Base-by-base conservation (phyloP, 352 stramenopile genomes). In the Peronosclerospora sorghi region DNA sequence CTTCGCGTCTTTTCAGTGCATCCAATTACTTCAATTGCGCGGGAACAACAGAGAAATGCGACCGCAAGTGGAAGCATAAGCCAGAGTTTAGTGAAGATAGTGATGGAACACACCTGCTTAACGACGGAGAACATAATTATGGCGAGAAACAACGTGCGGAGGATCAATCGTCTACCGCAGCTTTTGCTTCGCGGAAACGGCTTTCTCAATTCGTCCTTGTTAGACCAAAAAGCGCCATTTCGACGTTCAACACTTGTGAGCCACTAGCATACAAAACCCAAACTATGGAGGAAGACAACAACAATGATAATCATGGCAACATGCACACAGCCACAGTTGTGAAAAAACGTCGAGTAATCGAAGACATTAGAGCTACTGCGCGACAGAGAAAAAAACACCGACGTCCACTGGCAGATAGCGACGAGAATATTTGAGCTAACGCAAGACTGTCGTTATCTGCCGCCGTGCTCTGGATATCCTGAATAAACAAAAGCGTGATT, bases 341-440 rank as follows among this genome's bases (percentile, higher is more conserved):
- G 14, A 88, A 84, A 52, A 84, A 88, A 23, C 56, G 62, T 27
- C 71, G 68, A 4, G 54, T 75, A 20, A 54, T 45, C 14, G 55
- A 55, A 8, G 47, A 51, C 1, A 60, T 54, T n/a, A 51, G 59
- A 20, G 58, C 53, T 1, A 60, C 69, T 12, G 56, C 49, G 12
- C 75, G 73, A 13, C 63, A 61, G 5, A 64, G 67, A 17, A 86
- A 70, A 51, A 48, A 50, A 8, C 63, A 70, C n/a, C 55, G 75
- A 19, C 62, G 75, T 19, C 73, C 73, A 30, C 41, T 84, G 1
- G 46, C 56, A 29, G 75, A 81, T 24, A 85, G 51, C 14, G 71
- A 80, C 24, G 73, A 86, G 30, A 71, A 76, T 35, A 37, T 56
- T 15, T 56, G 54, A 41, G 43, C 61, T 14, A 71, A 73, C 44